Evolutionary conservation across 352 stramenopile species (phyloP), one percentile per base, ranked within the genome.

Genomic region (Elongisporangium senticosum): DNA sequence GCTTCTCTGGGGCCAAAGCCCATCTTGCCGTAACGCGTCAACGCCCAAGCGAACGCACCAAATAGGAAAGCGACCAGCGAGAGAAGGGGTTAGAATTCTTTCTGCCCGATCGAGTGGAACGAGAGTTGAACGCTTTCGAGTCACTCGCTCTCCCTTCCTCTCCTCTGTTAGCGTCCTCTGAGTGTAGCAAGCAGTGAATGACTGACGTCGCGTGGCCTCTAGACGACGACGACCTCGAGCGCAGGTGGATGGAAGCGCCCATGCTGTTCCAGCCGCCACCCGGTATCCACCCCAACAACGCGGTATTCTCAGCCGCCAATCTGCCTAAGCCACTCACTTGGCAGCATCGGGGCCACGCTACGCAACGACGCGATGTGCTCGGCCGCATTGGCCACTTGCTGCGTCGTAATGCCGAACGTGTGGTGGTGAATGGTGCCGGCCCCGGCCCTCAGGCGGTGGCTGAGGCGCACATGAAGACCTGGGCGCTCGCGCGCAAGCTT

Each of bases 241-340:
- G 22, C 15, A 49, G 55, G 19, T 62, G 75, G 54, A 52, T 68
- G 21, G 62, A 56, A 13, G 15, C 7, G 15, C 26, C 53, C 23
- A 40, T 51, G 15, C 24, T 52, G 21, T 77, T 86, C 57, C 55
- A 86, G 24, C 79, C 77, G 40, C 82, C 82, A 40, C 75, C 71
- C 23, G 68, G 76, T 53, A 75, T 94, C 43, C 64, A 86, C 40
- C 85, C 85, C 33, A 91, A 94, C 67, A 81, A 77, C 53, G 82
- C 85, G 19, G 68, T 94, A 47, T 94, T 94, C 65, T 67, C 72
- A 20, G 74, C 77, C 52, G 72, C 72, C 28, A 71, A 52, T 14
- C 70, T 94, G n/a, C 85, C 85, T 24, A 82, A 85, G 43, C 85
- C 85, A 33, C 81, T 94, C 57, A 91, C 85, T 22, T 94, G 85